Base-by-base conservation (phyloP, 805 yeast genomes). In the Zygotorulaspora sp. region DNA sequence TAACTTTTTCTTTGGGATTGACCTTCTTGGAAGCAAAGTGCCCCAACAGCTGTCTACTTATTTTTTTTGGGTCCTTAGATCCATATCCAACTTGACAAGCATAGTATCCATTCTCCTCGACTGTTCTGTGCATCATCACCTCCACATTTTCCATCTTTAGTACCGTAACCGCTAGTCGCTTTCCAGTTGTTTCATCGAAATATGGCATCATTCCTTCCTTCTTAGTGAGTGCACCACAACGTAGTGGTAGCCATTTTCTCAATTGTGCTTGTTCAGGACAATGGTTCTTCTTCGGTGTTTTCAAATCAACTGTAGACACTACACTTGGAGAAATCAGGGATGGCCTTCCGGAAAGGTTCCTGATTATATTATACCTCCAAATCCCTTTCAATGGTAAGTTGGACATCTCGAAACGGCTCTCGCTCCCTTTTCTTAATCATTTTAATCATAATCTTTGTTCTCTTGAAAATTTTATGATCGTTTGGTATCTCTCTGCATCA, bases 61-160 rank as follows among this genome's bases (percentile, higher is more conserved):
- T 73, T 52, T 83, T 83, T 43, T 77, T 71, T 26, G 70, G 68
- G 40, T 77, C 67, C 52, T 78, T 78, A 49, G 75, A 74, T 18
- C 95, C 90, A 47, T 76, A 83, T 10, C 97, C 98, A 28, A 92
- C 70, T 63, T 86, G 85, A 11, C 88, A 90, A 0, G 96, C 90
- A 54, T 68, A 72, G 63, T 85, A 85, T 3, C 97, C 96, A 52
- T 86, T 80, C 21, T 72, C 69, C n/a, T 72, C 78, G 19, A 70
- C 53, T 3, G 90, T 82, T 58, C 83, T 84, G 52, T 76, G 77
- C 55, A 74, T 72, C 12, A 82, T 64, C 12, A 92, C 97, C 66
- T 92, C 97, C 46, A 86, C 85, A 39, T 89, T 77, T 59, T 88
- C 83, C 43, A 92, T 74, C 58, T 88, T 94, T 27, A 92, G 67